Base-by-base conservation (phyloP, 108 stramenopile genomes). In the Conticribra weissflogii region DNA sequence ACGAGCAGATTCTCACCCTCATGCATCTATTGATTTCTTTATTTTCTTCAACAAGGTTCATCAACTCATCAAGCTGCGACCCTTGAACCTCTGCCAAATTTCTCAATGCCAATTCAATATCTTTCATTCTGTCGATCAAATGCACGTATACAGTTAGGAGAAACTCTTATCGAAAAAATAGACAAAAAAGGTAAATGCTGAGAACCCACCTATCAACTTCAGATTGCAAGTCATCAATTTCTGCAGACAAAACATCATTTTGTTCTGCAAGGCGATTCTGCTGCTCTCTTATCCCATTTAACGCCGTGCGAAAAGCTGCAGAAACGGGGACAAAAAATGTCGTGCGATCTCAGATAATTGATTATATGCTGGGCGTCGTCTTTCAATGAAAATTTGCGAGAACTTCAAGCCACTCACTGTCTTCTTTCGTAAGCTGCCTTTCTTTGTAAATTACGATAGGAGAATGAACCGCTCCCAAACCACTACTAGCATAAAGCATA, bases 1-100 rank as follows among this genome's bases (percentile, higher is more conserved):
- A 41, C 8, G 12, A 41, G 36, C 5, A 5, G 18, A 21, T 9
- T 24, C 62, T 24, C 32, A 33, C 34, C 33, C 73, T 72, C 72
- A 78, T 78, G 5, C 59, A 50, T 5, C 56, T 65, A 61, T 74
- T 74, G 19, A 78, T 78, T 57, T 78, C 73, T 59, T 78, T 78
- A 45, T 78, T 78, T 56, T 78, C 36, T 15, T 44, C 21, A 21
- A 78, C 55, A 9, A 78, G 52, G 19, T 68, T 59, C 66, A 74
- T 66, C 9, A 78, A 50, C 44, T 68, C 33, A 31, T 32, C 55
- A 21, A 78, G 72, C 21, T 78, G 72, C 28, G 77, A 65, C 44
- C 77, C 77, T 46, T 78, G 77, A 3, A 59, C 58, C 21, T 67
- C 59, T 34, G 77, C 34, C 22, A 78, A 32, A 44, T 67, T 34